Evolutionary conservation across 2,329 filamentous ascomycete genomes (phyloP).

Genomic region (Arthrinium phaeospermum): DNA sequence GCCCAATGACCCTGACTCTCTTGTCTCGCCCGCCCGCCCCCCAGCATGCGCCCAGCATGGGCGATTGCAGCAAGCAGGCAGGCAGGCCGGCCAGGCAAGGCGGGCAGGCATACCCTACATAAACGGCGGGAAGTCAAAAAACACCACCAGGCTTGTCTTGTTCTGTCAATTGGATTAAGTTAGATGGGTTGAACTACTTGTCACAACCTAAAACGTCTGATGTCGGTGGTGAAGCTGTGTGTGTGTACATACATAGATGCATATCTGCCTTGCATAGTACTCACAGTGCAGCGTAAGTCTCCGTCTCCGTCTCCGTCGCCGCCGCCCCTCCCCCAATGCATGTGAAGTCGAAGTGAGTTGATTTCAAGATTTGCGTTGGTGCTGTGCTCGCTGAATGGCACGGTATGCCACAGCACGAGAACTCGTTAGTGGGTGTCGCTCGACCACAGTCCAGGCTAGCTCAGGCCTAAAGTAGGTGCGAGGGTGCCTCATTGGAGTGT

Average conservation of each 20-base stretch:
- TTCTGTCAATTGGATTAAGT: not conserved
- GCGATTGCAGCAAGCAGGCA: not conserved
- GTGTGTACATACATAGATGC: not conserved
- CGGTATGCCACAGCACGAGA: not conserved
- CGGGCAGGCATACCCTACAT: constrained; percentile 9
- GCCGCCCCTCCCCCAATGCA: not conserved
- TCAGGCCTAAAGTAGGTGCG: not conserved
- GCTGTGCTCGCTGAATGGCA: not conserved
- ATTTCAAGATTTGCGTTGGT: not conserved
- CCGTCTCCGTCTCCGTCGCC: too few relatives aligned
- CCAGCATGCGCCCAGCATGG: not conserved
- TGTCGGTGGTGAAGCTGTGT: not conserved
- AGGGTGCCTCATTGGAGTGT: not conserved
- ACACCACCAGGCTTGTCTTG: not conserved
- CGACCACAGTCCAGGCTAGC: not conserved
- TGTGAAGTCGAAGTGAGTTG: not conserved
- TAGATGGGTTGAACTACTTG: constrained; percentile 13
- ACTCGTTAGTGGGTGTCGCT: not conserved
- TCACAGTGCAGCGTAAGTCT: too few relatives aligned
- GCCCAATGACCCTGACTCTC: not conserved
- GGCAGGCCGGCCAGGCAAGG: not conserved
- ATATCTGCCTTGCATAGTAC: not conserved
- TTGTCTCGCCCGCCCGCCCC: not conserved
- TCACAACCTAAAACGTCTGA: constrained; percentile 14
- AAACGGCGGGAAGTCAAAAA: constrained; percentile 13